phyloP scores from a whole-genome alignment of 495 filamentous ascomycete species.

The Neurospora cerealis region DNA sequence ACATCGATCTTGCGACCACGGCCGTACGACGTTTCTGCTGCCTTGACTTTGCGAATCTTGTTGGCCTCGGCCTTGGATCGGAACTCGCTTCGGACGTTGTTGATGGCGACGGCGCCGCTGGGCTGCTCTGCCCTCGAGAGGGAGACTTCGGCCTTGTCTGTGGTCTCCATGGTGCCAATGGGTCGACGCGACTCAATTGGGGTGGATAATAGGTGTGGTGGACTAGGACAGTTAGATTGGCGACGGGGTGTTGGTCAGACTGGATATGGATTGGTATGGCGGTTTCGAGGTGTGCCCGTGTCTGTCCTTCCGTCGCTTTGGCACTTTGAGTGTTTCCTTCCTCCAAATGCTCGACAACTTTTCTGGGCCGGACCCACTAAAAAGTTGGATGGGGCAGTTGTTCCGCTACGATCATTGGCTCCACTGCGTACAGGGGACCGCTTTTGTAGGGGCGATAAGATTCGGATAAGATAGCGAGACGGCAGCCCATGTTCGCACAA shows the following conservation, averaged over 20 bases:
- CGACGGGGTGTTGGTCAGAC: neutral
- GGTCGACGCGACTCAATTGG: neutral
- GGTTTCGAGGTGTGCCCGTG: neutral
- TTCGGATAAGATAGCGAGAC: slow-evolving; percentile 17
- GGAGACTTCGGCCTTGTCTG: slow-evolving; percentile 10
- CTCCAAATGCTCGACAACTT: slow-evolving; percentile 3
- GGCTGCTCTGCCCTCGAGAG: slow-evolving; percentile 12
- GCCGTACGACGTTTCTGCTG: slow-evolving; percentile 74
- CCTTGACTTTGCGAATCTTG: slow-evolving; percentile 35
- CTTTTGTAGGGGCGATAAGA: too few species aligned
- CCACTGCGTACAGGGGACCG: neutral
- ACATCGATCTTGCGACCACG: slow-evolving; percentile 61
- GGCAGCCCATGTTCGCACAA: slow-evolving; percentile 11
- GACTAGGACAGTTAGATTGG: neutral
- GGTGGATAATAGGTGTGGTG: neutral
- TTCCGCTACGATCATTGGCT: slow-evolving; percentile 9
- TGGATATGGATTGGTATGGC: neutral
- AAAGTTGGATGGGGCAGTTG: slow-evolving; percentile 9
- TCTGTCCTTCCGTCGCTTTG: neutral
- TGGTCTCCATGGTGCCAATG: slow-evolving; percentile 15
- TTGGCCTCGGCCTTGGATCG: slow-evolving; percentile 31
- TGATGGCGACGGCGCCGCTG: slow-evolving; percentile 38
- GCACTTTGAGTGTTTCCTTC: neutral
- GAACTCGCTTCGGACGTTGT: slow-evolving; percentile 34
- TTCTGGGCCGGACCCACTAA: slow-evolving; percentile 17